These are phyloP conservation scores for Colletotrichum lini DNA, from an alignment of 2,329 filamentous ascomycete species.

Conservation along the genomic window DNA sequence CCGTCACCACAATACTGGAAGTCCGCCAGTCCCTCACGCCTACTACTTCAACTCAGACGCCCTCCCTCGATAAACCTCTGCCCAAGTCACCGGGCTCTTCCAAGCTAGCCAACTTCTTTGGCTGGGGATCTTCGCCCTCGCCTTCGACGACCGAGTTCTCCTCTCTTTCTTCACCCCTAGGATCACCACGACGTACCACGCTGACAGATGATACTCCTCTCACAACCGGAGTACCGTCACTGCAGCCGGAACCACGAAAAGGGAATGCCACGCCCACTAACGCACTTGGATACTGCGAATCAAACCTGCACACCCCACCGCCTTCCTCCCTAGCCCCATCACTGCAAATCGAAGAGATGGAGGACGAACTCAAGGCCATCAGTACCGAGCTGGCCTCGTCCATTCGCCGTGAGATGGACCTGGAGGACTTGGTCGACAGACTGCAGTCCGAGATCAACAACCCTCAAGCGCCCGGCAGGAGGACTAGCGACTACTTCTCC, in stretches of 20 bases:
- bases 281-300: constrained; percentile 65
- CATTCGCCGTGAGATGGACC: constrained; percentile 94
- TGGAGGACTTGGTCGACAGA: constrained; percentile 93
- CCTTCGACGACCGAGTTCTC: constrained; percentile 66
- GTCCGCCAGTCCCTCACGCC: constrained; percentile 22
- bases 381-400: constrained; percentile 93
- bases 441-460: constrained; percentile 83
- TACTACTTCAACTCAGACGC: constrained; percentile 45
- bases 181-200: constrained; percentile 57
- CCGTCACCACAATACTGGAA: constrained; percentile 45
- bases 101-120: constrained; percentile 67
- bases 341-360: constrained; percentile 84
- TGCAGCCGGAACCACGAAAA: constrained; percentile 51
- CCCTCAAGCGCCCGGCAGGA: constrained; percentile 71
- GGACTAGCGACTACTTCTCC: constrained; percentile 98
- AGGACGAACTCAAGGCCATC: constrained; percentile 94
- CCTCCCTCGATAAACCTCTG: constrained; percentile 67
- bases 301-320: constrained; percentile 65
- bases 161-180: constrained; percentile 66
- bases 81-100: constrained; percentile 68
- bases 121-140: constrained; percentile 64
- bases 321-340: constrained; percentile 57
- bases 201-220: constrained; percentile 57
- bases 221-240: constrained; percentile 38
- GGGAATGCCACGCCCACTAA: constrained; percentile 59